Evolutionary conservation across 768 basidiomycete genomes (phyloP), one percentile per base, ranked within the genome.

Genomic region (Termitomyces sp.): DNA sequence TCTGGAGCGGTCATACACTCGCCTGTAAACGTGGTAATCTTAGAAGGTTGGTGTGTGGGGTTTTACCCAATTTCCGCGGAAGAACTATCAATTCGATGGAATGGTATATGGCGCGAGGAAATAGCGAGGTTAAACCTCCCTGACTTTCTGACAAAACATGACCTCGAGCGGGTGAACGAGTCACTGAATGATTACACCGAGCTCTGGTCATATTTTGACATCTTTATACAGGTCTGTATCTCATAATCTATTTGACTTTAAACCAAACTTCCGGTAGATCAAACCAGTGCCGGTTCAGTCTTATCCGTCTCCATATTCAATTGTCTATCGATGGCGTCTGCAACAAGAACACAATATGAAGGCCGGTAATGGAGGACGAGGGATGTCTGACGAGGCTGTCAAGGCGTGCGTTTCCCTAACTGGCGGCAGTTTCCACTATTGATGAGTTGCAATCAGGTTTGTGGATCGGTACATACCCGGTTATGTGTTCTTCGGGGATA

Each of bases 1-100:
- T 71, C 75, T 37, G 72, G 73, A 44, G 39, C 57, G 60, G 61
- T 73, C 2, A 74, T 93, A 6, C 61, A 66, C 12, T 73, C 59
- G 66, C 69, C 49, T 64, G 76, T 66, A 5, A 92, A 99, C 66
- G 74, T 98, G 14, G 87, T 98, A 49, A 79, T 99, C 48, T 73
- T 99, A 48, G 97, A 99, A 73, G 97, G 97, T 10, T 99, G 97
- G 97, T 94, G 88, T 70, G 83, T 90, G 23, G 95, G 96, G 0
- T 98, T 97, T 67, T 77, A 79, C 50, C 86, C 92, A 1, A 75
- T 91, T 6, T 63, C 74, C 0, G 45, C 61, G 17, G 69, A 74
- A 10, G 80, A 82, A 58, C 67, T 93, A 34, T 76, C 82, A 43
- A 66, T 66, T 39, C 73, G 78, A 30, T 92, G 87, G 81, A 68